Evolutionary conservation across 1,284 basidiomycete species (phyloP).

Genomic region (Kalmanozyma brasiliensis): DNA sequence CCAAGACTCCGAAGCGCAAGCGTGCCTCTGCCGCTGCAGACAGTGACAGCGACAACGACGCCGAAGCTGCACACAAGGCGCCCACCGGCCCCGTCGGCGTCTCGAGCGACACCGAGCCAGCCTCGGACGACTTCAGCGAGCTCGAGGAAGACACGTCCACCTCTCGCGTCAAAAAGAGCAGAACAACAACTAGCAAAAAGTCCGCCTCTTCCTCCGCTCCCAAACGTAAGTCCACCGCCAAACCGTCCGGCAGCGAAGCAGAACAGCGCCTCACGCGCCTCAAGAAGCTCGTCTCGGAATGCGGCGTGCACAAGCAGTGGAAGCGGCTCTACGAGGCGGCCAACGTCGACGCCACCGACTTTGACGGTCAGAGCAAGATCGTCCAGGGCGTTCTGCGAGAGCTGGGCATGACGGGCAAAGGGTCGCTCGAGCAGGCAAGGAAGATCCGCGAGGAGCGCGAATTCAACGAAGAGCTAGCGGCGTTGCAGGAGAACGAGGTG

Average conservation of each 20-base stretch:
- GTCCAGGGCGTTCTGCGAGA: conserved; percentile 39
- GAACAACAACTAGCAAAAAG: conserved; percentile 2
- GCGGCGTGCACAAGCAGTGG: conserved; percentile 46
- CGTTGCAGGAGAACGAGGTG: conserved; percentile 25
- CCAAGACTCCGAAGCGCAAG: conserved; percentile 21
- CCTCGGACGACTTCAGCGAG: conserved; percentile 24
- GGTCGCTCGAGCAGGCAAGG: conserved; percentile 36
- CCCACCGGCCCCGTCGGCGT: background rate
- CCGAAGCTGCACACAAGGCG: background rate
- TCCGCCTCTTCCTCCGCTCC: background rate
- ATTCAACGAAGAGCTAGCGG: conserved; percentile 39
- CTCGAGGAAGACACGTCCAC: conserved; percentile 37
- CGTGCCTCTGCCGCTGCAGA: background rate
- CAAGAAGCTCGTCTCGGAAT: conserved; percentile 43
- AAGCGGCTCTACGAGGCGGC: conserved; percentile 45
- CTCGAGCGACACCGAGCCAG: background rate
- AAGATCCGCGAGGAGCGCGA: conserved; percentile 42
- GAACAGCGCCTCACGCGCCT: conserved; percentile 31
- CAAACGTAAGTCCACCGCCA: conserved; percentile 3
- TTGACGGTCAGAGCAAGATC: conserved; percentile 18
- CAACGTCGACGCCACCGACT: conserved; percentile 15
- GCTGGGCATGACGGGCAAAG: conserved; percentile 40
- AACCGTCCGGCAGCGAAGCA: conserved; percentile 13
- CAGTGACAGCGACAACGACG: conserved; percentile 2
- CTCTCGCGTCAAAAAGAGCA: conserved; percentile 13